A percentile compares a stretch with the other conserved stretches of the same genome.
Conservation (phyloP, 495 filamentous ascomycete genomes). For the Penicillium pancosmium region DNA sequence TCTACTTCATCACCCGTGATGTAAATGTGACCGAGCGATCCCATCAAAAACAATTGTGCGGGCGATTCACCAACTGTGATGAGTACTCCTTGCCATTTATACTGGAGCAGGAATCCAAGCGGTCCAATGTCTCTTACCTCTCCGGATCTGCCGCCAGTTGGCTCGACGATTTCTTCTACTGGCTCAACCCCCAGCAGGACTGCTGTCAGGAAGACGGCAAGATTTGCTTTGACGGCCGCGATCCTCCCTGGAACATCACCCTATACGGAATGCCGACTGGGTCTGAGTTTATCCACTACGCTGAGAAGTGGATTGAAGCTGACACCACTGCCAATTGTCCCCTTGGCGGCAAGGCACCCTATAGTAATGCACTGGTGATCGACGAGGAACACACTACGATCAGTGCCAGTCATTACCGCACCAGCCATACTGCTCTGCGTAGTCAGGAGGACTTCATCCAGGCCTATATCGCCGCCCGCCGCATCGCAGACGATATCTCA, state of each 20-base stretch:
- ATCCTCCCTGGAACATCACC: conserved; percentile 83
- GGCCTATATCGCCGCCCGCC: conserved; percentile 84
- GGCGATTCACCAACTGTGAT: conserved; percentile 87
- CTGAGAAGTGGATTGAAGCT: conserved; percentile 76
- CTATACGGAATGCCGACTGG: conserved; percentile 91
- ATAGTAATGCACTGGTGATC: conserved; percentile 82
- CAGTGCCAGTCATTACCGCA: conserved; percentile 85
- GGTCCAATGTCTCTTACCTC: conserved; percentile 87
- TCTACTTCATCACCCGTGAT: conserved; percentile 89
- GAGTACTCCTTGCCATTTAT: conserved; percentile 82
- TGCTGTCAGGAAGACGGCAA: conserved; percentile 74
- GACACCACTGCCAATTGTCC: conserved; percentile 84
- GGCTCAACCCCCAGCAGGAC: conserved; percentile 85
- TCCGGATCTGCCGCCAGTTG: conserved; percentile 91
- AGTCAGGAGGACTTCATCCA: conserved; percentile 93
- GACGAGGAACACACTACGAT: conserved; percentile 66
- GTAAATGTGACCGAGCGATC: conserved; percentile 73
- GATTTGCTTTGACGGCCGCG: conserved; percentile 75
- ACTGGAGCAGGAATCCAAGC: conserved; percentile 89
- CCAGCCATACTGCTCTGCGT: conserved; percentile 79
- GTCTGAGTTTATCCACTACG: conserved; percentile 82
- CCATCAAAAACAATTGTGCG: conserved; percentile 84
- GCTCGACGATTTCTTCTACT: conserved; percentile 95
- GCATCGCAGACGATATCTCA: conserved; percentile 77
- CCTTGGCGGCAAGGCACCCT: conserved; percentile 83